phyloP scores from a whole-genome alignment of 2,329 filamentous ascomycete species.

The Apiospora arundinis region DNA sequence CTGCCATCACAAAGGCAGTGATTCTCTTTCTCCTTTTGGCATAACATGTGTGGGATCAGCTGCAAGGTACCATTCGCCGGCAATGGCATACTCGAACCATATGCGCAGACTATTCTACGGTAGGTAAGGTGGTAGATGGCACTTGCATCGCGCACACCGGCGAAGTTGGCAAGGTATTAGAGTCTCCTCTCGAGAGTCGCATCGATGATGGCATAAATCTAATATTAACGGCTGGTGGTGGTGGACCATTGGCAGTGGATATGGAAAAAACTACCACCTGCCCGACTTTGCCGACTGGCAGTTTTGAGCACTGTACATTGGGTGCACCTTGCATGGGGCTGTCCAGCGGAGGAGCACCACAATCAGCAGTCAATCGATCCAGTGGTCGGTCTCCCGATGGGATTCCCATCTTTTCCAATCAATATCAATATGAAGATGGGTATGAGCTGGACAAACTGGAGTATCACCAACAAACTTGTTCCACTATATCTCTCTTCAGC shows the following conservation, averaged over 20 bases:
- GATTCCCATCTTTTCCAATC: neutral
- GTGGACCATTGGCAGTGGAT: neutral
- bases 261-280: slow-evolving; percentile 4
- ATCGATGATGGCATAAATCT: slow-evolving; percentile 14
- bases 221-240: neutral
- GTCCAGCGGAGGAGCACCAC: neutral
- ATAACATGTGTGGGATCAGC: neutral
- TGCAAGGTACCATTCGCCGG: slow-evolving; percentile 9
- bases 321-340: neutral
- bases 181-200: neutral
- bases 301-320: neutral
- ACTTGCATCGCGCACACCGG: neutral
- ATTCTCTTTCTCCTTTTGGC: neutral
- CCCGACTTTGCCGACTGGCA: neutral
- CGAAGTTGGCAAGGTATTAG: neutral
- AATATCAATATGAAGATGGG: neutral
- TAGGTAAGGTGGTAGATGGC: neutral
- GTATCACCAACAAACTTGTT: neutral
- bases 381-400: neutral
- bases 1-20: no score
- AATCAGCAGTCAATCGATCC: slow-evolving; percentile 10
- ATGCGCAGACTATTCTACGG: neutral
- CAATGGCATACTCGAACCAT: neutral
- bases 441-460: neutral
- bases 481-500: neutral